These are phyloP conservation scores for Boletus semigastroideus DNA, from an alignment of 1,284 basidiomycete species.

Conservation along the genomic window DNA sequence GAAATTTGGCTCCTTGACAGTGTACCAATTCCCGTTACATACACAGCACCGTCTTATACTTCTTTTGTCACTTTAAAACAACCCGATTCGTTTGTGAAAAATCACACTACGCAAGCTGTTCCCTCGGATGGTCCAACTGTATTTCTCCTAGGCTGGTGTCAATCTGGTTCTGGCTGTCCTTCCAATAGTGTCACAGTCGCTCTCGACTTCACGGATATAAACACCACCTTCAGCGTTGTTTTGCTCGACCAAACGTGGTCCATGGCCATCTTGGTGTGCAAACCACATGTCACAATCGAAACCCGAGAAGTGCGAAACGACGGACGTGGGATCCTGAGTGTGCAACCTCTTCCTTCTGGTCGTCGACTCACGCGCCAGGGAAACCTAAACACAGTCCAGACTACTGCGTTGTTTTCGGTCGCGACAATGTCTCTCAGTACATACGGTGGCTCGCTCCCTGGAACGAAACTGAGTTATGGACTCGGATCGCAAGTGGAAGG, in stretches of 20 bases:
- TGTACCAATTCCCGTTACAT: too few species aligned
- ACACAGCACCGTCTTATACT: too few species aligned
- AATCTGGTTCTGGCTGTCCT: constrained; percentile 7
- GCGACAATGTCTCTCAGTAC: constrained; percentile 12
- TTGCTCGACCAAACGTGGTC: constrained; percentile 18
- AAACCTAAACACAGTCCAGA: constrained; percentile 26
- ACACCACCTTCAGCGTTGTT: constrained; percentile 14
- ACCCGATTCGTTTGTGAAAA: constrained; percentile 13
- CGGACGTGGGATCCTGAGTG: constrained; percentile 17
- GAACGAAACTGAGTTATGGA: not conserved
- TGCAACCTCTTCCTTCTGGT: constrained; percentile 19
- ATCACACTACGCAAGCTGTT: constrained; percentile 21
- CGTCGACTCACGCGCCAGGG: constrained; percentile 18
- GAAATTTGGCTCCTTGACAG: too few species aligned
- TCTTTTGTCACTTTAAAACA: constrained; percentile 7
- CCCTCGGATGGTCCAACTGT: constrained; percentile 23
- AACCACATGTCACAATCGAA: constrained; percentile 25
- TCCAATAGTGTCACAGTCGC: not conserved
- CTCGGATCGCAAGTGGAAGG: constrained; percentile 18
- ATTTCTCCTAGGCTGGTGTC: constrained; percentile 22
- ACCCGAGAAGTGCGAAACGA: constrained; percentile 29
- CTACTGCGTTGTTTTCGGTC: constrained; percentile 20
- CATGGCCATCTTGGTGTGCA: constrained; percentile 23
- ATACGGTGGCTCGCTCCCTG: constrained; percentile 1
- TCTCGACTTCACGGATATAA: constrained; percentile 15